These are phyloP conservation scores for Xylaria sp. DNA, from an alignment of 2,329 filamentous ascomycete genomes.

Conservation along the genomic window DNA sequence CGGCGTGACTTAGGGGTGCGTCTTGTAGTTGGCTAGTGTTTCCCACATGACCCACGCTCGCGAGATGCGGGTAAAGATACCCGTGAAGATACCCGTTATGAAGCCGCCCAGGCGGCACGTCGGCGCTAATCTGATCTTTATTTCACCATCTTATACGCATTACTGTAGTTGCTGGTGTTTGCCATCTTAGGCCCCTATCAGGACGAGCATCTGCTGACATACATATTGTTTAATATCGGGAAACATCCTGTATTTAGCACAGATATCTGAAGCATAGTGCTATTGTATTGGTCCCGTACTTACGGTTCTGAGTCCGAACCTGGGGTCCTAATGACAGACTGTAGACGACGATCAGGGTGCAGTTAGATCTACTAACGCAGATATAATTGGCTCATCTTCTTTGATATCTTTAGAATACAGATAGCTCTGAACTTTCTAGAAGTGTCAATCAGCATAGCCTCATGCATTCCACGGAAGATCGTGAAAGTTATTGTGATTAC, in stretches of 20 bases:
- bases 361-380: neutral
- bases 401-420: neutral
- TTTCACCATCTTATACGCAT: neutral
- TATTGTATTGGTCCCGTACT: slow-evolving; percentile 7
- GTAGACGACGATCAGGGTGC: slow-evolving; percentile 20
- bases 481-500: neutral
- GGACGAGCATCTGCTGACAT: neutral
- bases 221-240: neutral
- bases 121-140: neutral
- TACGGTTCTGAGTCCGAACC: slow-evolving; percentile 4
- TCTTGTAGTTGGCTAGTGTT: slow-evolving; percentile 3
- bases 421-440: neutral
- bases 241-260: neutral
- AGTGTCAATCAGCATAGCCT: slow-evolving; percentile 27
- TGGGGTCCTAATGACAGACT: slow-evolving; percentile 3
- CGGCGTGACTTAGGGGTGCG: neutral
- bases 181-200: neutral
- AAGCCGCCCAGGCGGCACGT: slow-evolving; percentile 16
- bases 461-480: neutral
- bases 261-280: neutral
- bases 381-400: slow-evolving; percentile 17
- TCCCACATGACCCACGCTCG: neutral
- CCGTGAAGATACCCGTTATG: neutral
- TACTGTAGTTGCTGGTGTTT: neutral
- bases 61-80: slow-evolving; percentile 1